phyloP scores from a whole-genome alignment of 805 yeast species.

The Barnettozyma sp. region DNA sequence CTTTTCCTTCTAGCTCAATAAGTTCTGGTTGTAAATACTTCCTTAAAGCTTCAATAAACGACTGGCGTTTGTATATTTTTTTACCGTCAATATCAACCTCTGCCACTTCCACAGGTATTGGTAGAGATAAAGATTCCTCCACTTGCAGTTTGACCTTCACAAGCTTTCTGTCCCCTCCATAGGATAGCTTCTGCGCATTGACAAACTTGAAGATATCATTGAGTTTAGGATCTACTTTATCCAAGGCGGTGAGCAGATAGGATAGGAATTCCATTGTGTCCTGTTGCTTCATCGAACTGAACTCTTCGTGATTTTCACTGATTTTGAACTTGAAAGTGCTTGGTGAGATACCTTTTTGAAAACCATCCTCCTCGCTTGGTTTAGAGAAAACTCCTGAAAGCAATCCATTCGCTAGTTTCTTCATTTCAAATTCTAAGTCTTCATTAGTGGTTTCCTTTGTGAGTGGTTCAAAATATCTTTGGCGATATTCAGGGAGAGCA shows the following conservation, averaged over 20 bases:
- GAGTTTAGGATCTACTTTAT: conserved; percentile 31
- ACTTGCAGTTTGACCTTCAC: conserved; percentile 52
- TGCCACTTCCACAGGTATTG: conserved; percentile 39
- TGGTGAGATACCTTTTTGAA: conserved; percentile 75
- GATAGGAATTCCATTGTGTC: conserved; percentile 89
- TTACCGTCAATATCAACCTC: conserved; percentile 37
- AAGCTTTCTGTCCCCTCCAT: conserved; percentile 40
- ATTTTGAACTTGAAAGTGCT: conserved; percentile 65
- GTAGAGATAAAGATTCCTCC: conserved; percentile 58
- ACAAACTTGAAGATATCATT: conserved; percentile 57
- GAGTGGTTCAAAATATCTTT: conserved; percentile 25
- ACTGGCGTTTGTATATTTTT: conserved; percentile 36
- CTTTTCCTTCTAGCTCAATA: conserved; percentile 36
- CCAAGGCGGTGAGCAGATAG: conserved; percentile 58
- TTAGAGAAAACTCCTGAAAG: conserved; percentile 64
- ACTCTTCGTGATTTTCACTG: conserved; percentile 76
- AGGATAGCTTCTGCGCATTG: conserved; percentile 54
- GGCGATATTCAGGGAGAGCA: conserved; percentile 27
- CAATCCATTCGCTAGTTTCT: conserved; percentile 76
- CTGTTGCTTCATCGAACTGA: conserved; percentile 82
- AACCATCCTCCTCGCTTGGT: conserved; percentile 39
- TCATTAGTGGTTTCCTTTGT: conserved; percentile 32
- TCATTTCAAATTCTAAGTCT: conserved; percentile 67
- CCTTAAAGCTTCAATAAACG: conserved; percentile 36
- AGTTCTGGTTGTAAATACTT: conserved; percentile 49